phyloP scores from a whole-genome alignment of 768 basidiomycete species.

The Coprinellus aureogranulatus region DNA sequence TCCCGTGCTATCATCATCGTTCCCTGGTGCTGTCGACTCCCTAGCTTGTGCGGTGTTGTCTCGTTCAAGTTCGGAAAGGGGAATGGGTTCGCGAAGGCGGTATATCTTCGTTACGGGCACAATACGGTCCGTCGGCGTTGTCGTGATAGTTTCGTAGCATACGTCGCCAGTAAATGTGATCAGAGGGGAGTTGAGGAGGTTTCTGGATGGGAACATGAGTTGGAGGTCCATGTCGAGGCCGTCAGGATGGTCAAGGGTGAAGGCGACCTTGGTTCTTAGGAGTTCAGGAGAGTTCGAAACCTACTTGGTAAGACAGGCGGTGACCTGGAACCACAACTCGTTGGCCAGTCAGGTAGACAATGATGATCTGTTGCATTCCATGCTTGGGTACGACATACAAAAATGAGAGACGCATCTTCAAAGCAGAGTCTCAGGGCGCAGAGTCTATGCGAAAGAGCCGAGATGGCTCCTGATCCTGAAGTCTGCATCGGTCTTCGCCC shows the following conservation, averaged over 20 bases:
- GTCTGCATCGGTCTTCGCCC: slow-evolving; percentile 81
- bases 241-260: too few relatives aligned
- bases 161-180: neutral
- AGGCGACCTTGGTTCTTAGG: too few relatives aligned
- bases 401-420: too few relatives aligned
- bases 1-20: neutral
- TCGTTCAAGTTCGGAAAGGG: neutral
- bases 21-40: neutral
- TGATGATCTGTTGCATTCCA: too few relatives aligned
- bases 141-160: neutral
- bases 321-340: too few relatives aligned
- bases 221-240: too few relatives aligned
- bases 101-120: neutral
- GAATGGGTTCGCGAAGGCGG: too few relatives aligned
- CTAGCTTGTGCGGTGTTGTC: neutral
- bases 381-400: too few relatives aligned
- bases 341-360: too few relatives aligned
- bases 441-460: slow-evolving; percentile 34
- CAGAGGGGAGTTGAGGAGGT: neutral
- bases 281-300: too few relatives aligned
- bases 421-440: too few relatives aligned
- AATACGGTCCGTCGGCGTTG: neutral
- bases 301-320: too few relatives aligned
- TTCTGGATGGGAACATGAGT: slow-evolving; percentile 16
- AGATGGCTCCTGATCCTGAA: slow-evolving; percentile 62